Evolutionary conservation across 1,284 basidiomycete species (phyloP).

Genomic region (Vanrija sp.): DNA sequence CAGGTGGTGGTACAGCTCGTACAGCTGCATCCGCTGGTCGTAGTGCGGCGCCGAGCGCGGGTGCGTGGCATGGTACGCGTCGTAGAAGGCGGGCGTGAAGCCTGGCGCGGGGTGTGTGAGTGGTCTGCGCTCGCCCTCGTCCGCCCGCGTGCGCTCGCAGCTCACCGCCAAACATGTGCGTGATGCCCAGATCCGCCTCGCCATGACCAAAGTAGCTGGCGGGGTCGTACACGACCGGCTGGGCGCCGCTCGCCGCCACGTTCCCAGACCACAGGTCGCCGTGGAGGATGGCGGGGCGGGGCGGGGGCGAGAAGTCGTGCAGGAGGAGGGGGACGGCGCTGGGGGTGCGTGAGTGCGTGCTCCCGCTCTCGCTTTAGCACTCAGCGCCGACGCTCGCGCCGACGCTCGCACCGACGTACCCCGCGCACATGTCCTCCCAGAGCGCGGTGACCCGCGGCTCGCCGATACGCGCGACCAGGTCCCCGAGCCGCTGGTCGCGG

Average conservation of each 20-base stretch:
- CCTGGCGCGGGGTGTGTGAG: slow-evolving; percentile 49
- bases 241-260: slow-evolving; percentile 57
- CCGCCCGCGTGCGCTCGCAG: background rate
- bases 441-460: slow-evolving; percentile 54
- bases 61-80: slow-evolving; percentile 64
- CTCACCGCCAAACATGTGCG: slow-evolving; percentile 70
- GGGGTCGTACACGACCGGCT: slow-evolving; percentile 76
- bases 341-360: slow-evolving; percentile 4
- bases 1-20: slow-evolving; percentile 82
- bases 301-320: slow-evolving; percentile 53
- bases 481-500: slow-evolving; percentile 57
- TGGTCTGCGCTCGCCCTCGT: background rate
- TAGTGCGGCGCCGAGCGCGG: slow-evolving; percentile 73
- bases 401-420: slow-evolving; percentile 56
- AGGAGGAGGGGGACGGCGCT: slow-evolving; percentile 76
- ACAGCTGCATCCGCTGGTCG: slow-evolving; percentile 64
- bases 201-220: slow-evolving; percentile 79
- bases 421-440: slow-evolving; percentile 59
- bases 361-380: too few relatives aligned
- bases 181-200: slow-evolving; percentile 80
- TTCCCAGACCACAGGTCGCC: slow-evolving; percentile 71
- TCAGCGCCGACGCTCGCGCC: too few relatives aligned
- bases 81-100: slow-evolving; percentile 65
- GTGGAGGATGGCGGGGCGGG: slow-evolving; percentile 73
- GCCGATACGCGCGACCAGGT: slow-evolving; percentile 55